Conservation (phyloP, 148 eudicot species). For the Cornus florida region DNA sequence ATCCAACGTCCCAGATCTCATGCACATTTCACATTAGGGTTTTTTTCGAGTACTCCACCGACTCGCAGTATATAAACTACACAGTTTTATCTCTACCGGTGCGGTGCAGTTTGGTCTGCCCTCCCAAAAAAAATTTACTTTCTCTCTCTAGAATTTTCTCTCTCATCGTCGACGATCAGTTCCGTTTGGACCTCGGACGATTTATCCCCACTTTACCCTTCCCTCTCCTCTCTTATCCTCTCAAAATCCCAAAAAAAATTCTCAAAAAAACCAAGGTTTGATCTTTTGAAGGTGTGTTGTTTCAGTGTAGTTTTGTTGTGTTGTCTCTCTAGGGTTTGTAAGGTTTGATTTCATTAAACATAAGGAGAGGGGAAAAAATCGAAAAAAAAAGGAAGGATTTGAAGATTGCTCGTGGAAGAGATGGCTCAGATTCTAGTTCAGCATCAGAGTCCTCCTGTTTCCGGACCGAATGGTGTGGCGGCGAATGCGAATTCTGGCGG, state of each 20-base stretch:
- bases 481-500: slow-evolving; percentile 17
- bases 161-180: slow-evolving; percentile 7
- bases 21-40: background rate
- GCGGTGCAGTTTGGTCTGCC: slow-evolving; percentile 47
- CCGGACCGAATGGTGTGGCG: slow-evolving; percentile 29
- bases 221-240: slow-evolving; percentile 8
- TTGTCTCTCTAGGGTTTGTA: slow-evolving; percentile 19
- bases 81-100: background rate
- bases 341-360: background rate
- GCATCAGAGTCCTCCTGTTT: slow-evolving; percentile 17
- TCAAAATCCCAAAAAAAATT: background rate
- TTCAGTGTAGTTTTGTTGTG: slow-evolving; percentile 11
- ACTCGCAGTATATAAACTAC: background rate
- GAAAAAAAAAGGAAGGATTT: background rate
- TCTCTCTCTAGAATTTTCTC: background rate
- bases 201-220: slow-evolving; percentile 25
- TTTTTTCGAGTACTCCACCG: background rate
- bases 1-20: slow-evolving; percentile 11
- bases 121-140: slow-evolving; percentile 20
- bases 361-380: slow-evolving; percentile 20
- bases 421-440: slow-evolving; percentile 81
- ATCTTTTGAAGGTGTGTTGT: background rate
- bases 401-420: background rate
- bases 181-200: slow-evolving; percentile 32
- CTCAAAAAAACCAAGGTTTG: slow-evolving; percentile 16